phyloP scores from a whole-genome alignment of 2,329 filamentous ascomycete species.

The Davidsoniella virescens region DNA sequence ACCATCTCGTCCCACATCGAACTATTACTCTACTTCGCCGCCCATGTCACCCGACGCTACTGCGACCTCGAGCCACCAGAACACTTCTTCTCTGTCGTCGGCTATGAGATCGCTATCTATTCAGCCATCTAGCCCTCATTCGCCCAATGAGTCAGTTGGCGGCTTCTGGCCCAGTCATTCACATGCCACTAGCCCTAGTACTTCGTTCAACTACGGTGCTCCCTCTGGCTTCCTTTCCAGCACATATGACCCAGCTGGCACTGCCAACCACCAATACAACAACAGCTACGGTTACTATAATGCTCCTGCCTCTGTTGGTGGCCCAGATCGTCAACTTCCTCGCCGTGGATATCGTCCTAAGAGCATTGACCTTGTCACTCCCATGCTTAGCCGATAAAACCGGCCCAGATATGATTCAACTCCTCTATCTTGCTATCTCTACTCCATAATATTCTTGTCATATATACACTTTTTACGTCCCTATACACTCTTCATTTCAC shows the following conservation, averaged over 20 bases:
- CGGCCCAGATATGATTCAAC: not conserved
- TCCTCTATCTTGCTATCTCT: not conserved
- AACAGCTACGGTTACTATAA: conserved; percentile 14
- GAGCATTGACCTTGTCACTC: conserved; percentile 48
- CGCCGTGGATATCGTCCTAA: conserved; percentile 41
- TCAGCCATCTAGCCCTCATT: conserved; percentile 38
- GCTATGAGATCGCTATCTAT: conserved; percentile 38
- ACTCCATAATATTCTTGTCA: not conserved
- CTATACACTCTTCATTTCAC: not conserved
- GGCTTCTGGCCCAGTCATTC: conserved; percentile 37
- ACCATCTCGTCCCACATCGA: conserved; percentile 41
- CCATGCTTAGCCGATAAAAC: conserved; percentile 33
- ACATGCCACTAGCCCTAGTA: conserved; percentile 34
- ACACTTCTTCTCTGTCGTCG: conserved; percentile 32
- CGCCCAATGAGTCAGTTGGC: conserved; percentile 27
- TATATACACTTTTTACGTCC: not conserved
- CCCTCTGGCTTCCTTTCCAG: conserved; percentile 31
- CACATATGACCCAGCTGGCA: conserved; percentile 31
- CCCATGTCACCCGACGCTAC: conserved; percentile 28
- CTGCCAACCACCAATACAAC: conserved; percentile 23
- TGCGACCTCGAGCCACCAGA: conserved; percentile 19
- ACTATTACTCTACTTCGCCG: conserved; percentile 35
- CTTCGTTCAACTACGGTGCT: conserved; percentile 30
- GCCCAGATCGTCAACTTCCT: conserved; percentile 40
- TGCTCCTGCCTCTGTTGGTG: conserved; percentile 17